A percentile compares a stretch with the other conserved stretches of the same genome.
These are phyloP conservation scores for Trichoderma simmonsii DNA, from an alignment of 2,329 filamentous ascomycete genomes.

Conservation along the genomic window DNA sequence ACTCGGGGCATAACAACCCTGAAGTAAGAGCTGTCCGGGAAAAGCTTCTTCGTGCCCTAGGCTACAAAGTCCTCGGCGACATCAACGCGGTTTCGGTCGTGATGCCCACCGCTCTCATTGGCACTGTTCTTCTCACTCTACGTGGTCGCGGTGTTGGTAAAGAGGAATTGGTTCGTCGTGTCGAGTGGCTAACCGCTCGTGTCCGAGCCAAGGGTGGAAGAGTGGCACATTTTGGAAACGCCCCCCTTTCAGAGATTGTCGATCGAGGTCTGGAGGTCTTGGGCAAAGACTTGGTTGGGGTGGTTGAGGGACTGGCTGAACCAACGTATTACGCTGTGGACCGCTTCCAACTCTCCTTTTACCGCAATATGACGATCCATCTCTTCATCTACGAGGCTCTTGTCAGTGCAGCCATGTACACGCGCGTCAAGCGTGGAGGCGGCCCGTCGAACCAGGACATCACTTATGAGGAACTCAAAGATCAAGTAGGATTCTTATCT, in stretches of 20 bases:
- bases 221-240: conserved; percentile 86
- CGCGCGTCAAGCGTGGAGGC: conserved; percentile 84
- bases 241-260: conserved; percentile 76
- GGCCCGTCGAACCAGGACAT: conserved; percentile 78
- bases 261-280: conserved; percentile 89
- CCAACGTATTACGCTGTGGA: conserved; percentile 94
- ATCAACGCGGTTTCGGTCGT: conserved; percentile 97
- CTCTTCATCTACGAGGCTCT: conserved; percentile 92
- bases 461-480: conserved; percentile 65
- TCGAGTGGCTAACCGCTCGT: conserved; percentile 84
- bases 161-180: conserved; percentile 75
- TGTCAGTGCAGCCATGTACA: conserved; percentile 88
- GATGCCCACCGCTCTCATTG: conserved; percentile 95
- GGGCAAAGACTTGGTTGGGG: conserved; percentile 81
- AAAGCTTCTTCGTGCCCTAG: conserved; percentile 77
- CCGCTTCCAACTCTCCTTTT: conserved; percentile 95
- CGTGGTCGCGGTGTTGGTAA: conserved; percentile 89
- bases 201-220: conserved; percentile 84
- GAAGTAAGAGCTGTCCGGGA: conserved; percentile 57
- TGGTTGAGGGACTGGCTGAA: conserved; percentile 75
- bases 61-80: conserved; percentile 87
- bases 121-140: conserved; percentile 86
- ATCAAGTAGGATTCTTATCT: conserved; percentile 85
- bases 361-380: conserved; percentile 99
- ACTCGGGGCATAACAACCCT: conserved; percentile 45